These are phyloP conservation scores for Polytrichum formosum DNA, from an alignment of 225 moss, liverwort and hornwort species.

Conservation along the genomic window DNA sequence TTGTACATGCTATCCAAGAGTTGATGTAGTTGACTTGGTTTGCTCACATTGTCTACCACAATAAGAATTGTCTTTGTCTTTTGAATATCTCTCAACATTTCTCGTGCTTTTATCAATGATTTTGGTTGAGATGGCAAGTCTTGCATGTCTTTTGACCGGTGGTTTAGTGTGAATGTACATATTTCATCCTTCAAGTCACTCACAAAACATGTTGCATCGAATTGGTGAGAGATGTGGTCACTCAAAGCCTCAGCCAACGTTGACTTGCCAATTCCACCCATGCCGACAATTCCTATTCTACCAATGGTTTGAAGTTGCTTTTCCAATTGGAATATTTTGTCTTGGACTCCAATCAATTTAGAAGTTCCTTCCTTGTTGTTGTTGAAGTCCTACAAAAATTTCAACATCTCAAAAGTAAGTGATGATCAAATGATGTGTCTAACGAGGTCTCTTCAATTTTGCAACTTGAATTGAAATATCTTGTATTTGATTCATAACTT, in stretches of 20 bases:
- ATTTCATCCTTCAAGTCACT: background rate
- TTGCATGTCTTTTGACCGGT: background rate
- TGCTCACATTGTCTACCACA: background rate
- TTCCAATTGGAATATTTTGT: background rate
- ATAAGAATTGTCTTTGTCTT: background rate
- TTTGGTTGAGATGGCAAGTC: background rate
- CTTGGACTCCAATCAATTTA: background rate
- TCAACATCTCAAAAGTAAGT: background rate
- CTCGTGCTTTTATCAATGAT: background rate
- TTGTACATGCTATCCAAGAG: background rate
- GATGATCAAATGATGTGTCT: background rate
- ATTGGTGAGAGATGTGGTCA: background rate
- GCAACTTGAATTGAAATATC: background rate
- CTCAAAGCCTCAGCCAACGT: background rate
- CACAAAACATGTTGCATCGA: background rate
- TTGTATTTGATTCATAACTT: background rate
- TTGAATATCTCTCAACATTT: background rate
- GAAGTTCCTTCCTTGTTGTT: background rate
- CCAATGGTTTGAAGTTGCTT: background rate
- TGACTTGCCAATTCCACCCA: background rate
- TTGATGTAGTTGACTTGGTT: slow-evolving; percentile 2
- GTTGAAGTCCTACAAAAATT: background rate
- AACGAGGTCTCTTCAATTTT: background rate
- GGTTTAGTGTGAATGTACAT: background rate
- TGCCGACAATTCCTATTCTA: background rate